phyloP scores from a whole-genome alignment of 2,329 filamentous ascomycete genomes.

The Nemania sp. region DNA sequence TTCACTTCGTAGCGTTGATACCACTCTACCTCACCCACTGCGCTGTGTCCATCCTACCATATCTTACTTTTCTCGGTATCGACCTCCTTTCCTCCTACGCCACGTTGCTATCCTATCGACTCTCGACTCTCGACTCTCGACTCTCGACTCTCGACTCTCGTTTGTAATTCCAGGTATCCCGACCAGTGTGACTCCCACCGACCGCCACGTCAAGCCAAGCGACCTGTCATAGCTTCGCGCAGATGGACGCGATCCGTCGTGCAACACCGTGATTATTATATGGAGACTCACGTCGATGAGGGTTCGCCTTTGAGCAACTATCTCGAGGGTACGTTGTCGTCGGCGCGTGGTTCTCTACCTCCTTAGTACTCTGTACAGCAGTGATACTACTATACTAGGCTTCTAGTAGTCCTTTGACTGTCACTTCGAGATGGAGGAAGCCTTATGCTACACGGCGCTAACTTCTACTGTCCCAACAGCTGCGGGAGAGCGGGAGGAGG shows the following conservation, averaged over 20 bases:
- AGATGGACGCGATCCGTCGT: conserved; percentile 40
- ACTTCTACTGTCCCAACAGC: conserved; percentile 31
- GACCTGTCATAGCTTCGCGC: conserved; percentile 28
- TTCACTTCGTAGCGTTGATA: not conserved
- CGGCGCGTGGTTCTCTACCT: not conserved
- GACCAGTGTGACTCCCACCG: conserved; percentile 9
- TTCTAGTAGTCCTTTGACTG: not conserved
- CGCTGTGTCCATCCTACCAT: not conserved
- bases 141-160: not conserved
- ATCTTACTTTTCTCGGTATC: not conserved
- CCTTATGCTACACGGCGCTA: conserved; percentile 22
- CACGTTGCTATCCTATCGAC: conserved; percentile 13
- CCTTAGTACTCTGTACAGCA: not conserved
- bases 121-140: not conserved
- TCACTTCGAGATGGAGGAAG: not conserved
- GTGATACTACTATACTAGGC: too few species aligned
- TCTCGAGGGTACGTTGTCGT: conserved; percentile 38
- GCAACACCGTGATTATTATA: conserved; percentile 39
- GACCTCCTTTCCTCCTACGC: conserved; percentile 8
- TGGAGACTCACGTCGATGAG: conserved; percentile 44
- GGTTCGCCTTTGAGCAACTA: conserved; percentile 44
- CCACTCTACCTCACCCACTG: not conserved
- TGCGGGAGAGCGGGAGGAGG: conserved; percentile 36
- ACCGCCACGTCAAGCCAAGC: conserved; percentile 21
- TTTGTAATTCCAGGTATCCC: conserved; percentile 1